phyloP scores from a whole-genome alignment of 225 moss, liverwort and hornwort species.

The Physcomitrellopsis africana region DNA sequence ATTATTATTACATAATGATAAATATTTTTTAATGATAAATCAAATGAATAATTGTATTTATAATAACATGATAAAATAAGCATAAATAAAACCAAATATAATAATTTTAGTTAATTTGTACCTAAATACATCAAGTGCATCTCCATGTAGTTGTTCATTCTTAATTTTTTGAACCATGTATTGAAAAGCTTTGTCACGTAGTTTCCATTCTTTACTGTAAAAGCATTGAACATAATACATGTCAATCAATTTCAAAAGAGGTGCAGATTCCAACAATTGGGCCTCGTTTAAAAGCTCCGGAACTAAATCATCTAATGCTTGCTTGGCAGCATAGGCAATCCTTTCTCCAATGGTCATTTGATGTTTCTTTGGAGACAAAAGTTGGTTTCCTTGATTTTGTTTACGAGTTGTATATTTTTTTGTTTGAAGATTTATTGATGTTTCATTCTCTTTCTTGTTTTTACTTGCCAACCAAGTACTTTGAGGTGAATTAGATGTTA shows the following conservation, averaged over 20 bases:
- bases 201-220: constrained; percentile 93
- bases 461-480: neutral
- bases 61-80: too few species aligned
- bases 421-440: neutral
- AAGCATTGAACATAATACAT: constrained; percentile 78
- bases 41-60: too few species aligned
- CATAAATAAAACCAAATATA: too few species aligned
- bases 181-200: constrained; percentile 86
- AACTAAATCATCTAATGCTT: constrained; percentile 57
- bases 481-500: constrained; percentile 2
- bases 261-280: constrained; percentile 58
- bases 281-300: constrained; percentile 80
- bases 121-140: constrained; percentile 69
- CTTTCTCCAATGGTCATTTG: constrained; percentile 31
- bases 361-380: constrained; percentile 34
- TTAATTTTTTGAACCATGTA: constrained; percentile 65
- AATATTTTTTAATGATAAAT: too few species aligned
- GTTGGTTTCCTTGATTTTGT: neutral
- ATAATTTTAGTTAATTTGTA: neutral
- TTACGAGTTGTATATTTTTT: neutral
- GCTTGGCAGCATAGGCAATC: constrained; percentile 42
- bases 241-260: constrained; percentile 65
- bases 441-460: constrained; percentile 4
- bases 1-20: too few species aligned
- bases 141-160: constrained; percentile 44